Base-by-base conservation (phyloP, 257 asterid genomes). In the Primulina huaijiensis region DNA sequence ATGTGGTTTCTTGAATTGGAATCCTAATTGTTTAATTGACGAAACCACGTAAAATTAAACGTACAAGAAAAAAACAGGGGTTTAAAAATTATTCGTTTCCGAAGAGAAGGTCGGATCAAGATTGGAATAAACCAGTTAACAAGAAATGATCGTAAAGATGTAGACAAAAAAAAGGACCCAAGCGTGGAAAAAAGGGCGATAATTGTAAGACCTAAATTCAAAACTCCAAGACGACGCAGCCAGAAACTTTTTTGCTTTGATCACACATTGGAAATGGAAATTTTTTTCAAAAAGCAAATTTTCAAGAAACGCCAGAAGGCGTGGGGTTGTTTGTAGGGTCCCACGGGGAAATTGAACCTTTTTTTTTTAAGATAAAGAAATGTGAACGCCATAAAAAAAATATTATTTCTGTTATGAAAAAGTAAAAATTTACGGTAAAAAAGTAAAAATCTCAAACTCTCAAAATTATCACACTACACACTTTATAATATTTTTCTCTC, bases 41-140 rank as follows among this genome's bases (percentile, higher is more conserved):
- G 30, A 56, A 64, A 25, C 25, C 53, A 72, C 71, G 65, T 40
- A 61, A 64, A 71, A 37, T 57, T 31, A 40, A 8, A 40, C 20
- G 34, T 57, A 12, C 25, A 65, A 67, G 52, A 34, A 8, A 55
- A 55, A 50, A 69, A 61, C 59, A 65, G 69, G 61, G 64, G n/a
- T 58, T 40, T 40, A 1, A 38, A 43, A 43, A 43, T 10, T 11
- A 11, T 43, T 43, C 53, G 12, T 12, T 43, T 43, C 0, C 50
- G 5, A 52, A 66, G 27, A 72, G 35, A 27, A 55, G 52, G 14
- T 55, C 60, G 35, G 68, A 77, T 66, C 57, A 78, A 72, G 81
- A 73, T 33, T 70, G 81, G 80, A 67, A 83, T 72, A 77, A 80
- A 77, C 81, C 82, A 80, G 82, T 83, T 77, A 77, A 73, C 80